Evolutionary conservation across 164 flowering plant species (phyloP).

Genomic region (Paratinospora sagittata): DNA sequence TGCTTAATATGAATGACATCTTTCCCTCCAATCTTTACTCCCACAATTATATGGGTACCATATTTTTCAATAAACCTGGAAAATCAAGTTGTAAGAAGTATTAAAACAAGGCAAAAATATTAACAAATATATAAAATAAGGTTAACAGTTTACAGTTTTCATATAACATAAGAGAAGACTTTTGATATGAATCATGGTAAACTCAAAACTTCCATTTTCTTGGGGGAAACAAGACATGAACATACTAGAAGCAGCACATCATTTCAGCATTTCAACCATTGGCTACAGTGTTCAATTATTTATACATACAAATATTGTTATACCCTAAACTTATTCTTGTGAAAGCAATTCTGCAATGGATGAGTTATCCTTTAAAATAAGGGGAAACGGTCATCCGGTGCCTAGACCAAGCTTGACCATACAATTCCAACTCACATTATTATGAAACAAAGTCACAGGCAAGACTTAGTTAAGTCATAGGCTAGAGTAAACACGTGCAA

Average conservation of each 20-base stretch:
- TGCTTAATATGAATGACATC: slow-evolving; percentile 82
- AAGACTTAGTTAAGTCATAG: neutral
- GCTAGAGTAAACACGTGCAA: neutral
- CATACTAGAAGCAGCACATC: neutral
- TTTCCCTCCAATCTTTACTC: slow-evolving; percentile 91
- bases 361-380: neutral
- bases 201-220: neutral
- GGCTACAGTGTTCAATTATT: neutral
- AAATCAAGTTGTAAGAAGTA: slow-evolving; percentile 8
- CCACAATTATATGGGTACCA: slow-evolving; percentile 82
- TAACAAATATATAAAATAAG: neutral
- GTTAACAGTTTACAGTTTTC: neutral
- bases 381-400: neutral
- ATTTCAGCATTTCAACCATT: neutral
- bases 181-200: neutral
- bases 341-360: neutral
- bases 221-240: neutral
- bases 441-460: neutral
- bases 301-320: neutral
- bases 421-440: neutral
- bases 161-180: neutral
- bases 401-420: neutral
- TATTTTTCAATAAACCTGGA: slow-evolving; percentile 79
- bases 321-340: neutral
- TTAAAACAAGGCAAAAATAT: neutral